phyloP scores from a whole-genome alignment of 192 early-diverging fungal species.

The Coemansia sp. region DNA sequence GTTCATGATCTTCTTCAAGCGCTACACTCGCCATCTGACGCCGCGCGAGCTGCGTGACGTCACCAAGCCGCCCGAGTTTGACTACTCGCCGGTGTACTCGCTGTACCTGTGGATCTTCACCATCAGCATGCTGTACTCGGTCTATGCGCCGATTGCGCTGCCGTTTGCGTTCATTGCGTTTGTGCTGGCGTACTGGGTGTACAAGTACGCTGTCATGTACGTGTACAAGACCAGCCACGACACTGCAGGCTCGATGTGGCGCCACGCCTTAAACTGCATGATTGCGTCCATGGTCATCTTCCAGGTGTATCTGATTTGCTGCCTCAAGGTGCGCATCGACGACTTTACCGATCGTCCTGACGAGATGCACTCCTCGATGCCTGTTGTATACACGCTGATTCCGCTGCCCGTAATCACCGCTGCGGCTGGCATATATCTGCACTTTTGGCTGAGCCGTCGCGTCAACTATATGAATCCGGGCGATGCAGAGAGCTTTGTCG shows the following conservation, averaged over 20 bases:
- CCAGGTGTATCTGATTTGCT: slow-evolving; percentile 66
- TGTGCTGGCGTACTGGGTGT: slow-evolving; percentile 64
- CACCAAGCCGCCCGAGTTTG: slow-evolving; percentile 68
- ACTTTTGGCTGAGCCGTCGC: slow-evolving; percentile 50
- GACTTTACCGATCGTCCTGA: slow-evolving; percentile 53
- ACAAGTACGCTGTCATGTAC: slow-evolving; percentile 74
- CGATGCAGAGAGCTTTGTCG: slow-evolving; percentile 41
- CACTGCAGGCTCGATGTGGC: slow-evolving; percentile 72
- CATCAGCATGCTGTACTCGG: slow-evolving; percentile 68
- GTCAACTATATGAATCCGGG: slow-evolving; percentile 60
- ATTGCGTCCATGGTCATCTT: slow-evolving; percentile 63
- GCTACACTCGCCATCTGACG: slow-evolving; percentile 61
- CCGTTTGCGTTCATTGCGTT: slow-evolving; percentile 66
- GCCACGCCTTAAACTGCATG: slow-evolving; percentile 67
- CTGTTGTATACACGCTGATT: slow-evolving; percentile 55
- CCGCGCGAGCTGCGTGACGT: slow-evolving; percentile 68
- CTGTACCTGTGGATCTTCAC: slow-evolving; percentile 70
- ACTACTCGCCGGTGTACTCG: slow-evolving; percentile 69
- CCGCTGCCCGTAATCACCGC: slow-evolving; percentile 65
- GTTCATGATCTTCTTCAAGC: slow-evolving; percentile 56
- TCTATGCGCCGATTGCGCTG: slow-evolving; percentile 67
- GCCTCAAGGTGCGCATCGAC: slow-evolving; percentile 54
- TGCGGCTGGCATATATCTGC: slow-evolving; percentile 55
- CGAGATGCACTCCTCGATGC: slow-evolving; percentile 28
- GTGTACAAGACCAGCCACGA: slow-evolving; percentile 72